These are phyloP conservation scores for Chlorella sp. DNA, from an alignment of 139 green algal genomes.

Conservation along the genomic window DNA sequence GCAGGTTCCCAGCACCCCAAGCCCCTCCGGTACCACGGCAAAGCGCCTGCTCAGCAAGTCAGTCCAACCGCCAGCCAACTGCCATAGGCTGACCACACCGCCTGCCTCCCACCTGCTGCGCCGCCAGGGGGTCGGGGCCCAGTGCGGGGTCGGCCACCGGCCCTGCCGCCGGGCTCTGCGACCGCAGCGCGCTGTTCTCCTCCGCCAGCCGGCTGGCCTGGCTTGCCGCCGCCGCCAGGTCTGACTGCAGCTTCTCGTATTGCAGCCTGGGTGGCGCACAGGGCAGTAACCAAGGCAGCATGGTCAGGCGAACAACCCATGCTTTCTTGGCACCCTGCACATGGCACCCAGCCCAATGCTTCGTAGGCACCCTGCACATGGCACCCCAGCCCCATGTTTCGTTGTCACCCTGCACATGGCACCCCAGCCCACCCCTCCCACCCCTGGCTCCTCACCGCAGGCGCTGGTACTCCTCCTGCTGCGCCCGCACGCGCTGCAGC, in stretches of 20 bases:
- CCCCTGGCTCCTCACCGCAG: background rate
- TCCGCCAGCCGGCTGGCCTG: conserved; percentile 23
- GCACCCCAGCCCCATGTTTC: no score
- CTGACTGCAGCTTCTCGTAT: conserved; percentile 25
- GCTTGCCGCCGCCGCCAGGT: conserved; percentile 9
- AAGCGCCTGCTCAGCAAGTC: no score
- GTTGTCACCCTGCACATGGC: no score
- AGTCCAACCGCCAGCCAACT: no score
- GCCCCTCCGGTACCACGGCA: no score
- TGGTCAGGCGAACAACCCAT: no score
- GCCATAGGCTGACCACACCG: no score
- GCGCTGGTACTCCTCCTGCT: conserved; percentile 40
- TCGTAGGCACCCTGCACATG: no score
- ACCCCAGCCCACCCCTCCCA: background rate
- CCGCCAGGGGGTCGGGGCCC: conserved; percentile 13
- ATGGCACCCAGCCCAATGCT: no score
- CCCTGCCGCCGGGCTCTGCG: background rate
- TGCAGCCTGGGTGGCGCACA: conserved; percentile 27
- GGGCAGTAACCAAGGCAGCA: background rate
- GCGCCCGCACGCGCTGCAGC: conserved; percentile 29
- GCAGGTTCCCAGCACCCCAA: no score
- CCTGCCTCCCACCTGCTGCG: conserved; percentile 19
- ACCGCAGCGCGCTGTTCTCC: conserved; percentile 26
- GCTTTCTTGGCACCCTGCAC: no score
- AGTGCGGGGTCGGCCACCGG: background rate